Percentiles rank a stretch among this genome's conserved stretches.
Conservation (phyloP, 441 rosid species). For the Syzygium malaccense region DNA sequence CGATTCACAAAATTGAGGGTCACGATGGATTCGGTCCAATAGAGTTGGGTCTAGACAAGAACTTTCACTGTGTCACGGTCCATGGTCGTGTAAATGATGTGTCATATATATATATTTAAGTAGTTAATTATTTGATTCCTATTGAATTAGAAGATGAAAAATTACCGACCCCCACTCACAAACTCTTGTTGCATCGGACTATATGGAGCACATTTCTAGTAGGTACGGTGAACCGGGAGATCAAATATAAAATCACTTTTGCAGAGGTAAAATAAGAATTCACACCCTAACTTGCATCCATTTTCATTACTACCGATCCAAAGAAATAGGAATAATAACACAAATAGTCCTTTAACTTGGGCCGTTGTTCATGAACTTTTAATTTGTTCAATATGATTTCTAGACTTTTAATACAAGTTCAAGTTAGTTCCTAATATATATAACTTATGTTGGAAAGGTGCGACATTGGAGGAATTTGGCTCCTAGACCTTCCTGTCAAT, state of each 20-base stretch:
- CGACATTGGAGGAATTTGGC: no score
- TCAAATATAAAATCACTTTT: background rate
- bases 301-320: background rate
- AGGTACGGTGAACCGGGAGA: background rate
- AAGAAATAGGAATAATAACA: background rate
- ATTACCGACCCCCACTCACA: background rate
- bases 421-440: no score
- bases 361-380: no score
- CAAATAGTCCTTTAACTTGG: no score
- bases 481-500: no score
- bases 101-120: background rate
- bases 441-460: background rate
- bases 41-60: background rate
- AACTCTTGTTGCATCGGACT: background rate
- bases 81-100: background rate
- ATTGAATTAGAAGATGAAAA: background rate
- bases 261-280: background rate
- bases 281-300: background rate
- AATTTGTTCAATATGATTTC: background rate
- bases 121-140: background rate
- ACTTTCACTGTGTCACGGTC: background rate
- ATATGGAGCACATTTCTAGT: background rate
- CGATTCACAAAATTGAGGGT: background rate
- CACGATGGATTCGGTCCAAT: background rate
- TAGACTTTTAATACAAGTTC: background rate